Evolutionary conservation across 163 green algal genomes (phyloP).

Genomic region (Coccomyxa subellipsoidea): DNA sequence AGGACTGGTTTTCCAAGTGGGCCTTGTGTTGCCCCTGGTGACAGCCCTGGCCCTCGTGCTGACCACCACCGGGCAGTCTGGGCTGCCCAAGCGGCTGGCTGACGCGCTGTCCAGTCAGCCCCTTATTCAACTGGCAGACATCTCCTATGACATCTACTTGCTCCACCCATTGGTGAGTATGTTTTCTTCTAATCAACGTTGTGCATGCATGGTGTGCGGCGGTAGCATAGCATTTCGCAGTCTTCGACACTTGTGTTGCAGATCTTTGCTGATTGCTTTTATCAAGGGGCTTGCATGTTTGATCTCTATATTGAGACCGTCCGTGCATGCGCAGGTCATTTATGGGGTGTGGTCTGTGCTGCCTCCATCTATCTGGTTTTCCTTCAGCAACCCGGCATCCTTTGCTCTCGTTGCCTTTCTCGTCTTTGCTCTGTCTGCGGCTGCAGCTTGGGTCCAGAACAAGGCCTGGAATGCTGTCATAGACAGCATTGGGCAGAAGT

Average conservation of each 20-base stretch:
- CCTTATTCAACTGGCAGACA: background rate
- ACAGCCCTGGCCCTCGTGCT: background rate
- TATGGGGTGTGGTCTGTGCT: background rate
- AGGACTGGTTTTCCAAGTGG: background rate
- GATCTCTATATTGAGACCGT: background rate
- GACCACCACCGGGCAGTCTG: background rate
- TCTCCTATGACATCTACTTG: constrained; percentile 7
- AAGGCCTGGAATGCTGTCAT: background rate
- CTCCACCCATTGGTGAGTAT: background rate
- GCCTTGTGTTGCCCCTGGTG: background rate
- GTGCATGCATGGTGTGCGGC: too few species aligned
- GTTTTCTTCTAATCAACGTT: background rate
- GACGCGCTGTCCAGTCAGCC: background rate
- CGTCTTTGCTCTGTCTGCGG: background rate
- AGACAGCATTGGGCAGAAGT: background rate
- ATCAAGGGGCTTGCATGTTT: background rate
- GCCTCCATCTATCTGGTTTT: background rate
- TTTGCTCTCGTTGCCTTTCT: background rate
- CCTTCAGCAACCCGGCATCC: background rate
- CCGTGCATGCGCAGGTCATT: background rate
- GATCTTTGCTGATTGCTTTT: background rate
- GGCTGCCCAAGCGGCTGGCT: background rate
- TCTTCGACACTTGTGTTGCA: background rate
- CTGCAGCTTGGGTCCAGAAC: background rate
- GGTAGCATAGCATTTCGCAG: background rate